Evolutionary conservation across 805 yeast species (phyloP), one percentile per base, ranked within the genome.

Genomic region (Candida methanosorbosa): DNA sequence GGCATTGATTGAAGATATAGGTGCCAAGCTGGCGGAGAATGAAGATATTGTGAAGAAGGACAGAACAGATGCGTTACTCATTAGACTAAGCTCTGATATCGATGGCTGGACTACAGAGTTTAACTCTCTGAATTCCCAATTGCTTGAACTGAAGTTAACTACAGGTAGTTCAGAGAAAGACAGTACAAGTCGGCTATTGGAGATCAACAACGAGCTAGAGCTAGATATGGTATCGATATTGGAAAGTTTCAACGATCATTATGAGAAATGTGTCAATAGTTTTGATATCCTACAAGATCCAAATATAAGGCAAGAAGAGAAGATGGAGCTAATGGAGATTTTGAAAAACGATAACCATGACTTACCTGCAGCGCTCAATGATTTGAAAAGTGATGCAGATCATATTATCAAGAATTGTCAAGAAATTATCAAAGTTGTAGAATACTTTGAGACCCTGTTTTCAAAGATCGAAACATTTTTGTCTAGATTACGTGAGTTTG

Each of bases 171-270:
- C 41, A 32, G 17, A 22, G 19, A 43, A 37, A 13, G 47, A 50
- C 15, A 46, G 46, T 3, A 41, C 59, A 6, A 40, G 41, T 16
- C 43, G 41, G 16, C 37, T 57, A 6, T 34, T 63, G 16, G 49
- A 48, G 2, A 73, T 70, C 35, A 75, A 72, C 40, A 46, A 57
- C 13, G 60, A 64, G 2, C 49, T 75, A 32, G 94, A 85, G 35
- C 66, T 68, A 38, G 92, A 81, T 35, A 66, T 85, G 56, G 94
- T 84, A 1, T 66, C 70, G 2, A 62, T 81, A 14, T 59, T 88
- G 23, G 78, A 75, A 37, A 74, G 87, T 47, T 61, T 87, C 31
- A 80, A 95, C 9, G 74, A 73, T 35, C 95, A 87, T 57, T 85
- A 78, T 47, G 96, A 87, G 54, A 86, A 83, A 50, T 82, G 94